These are phyloP conservation scores for carrot (Daucus carota) DNA, from an alignment of 129 eudicot species.

Conservation along the genomic window DH1_v3.0 NC_030386.2:38855501-38856000, in stretches of 20 bases:
- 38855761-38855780: not conserved
- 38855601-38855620: not conserved
- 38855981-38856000: not conserved
- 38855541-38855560: no score
- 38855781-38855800: not conserved
- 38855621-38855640: not conserved
- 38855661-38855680: not conserved
- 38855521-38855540: no score
- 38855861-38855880: slow-evolving; percentile 6
- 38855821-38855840: not conserved
- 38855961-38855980: not conserved
- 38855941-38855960: not conserved
- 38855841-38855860: slow-evolving; percentile 10
- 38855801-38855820: slow-evolving; percentile 13
- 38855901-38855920: not conserved
- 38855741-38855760: not conserved
- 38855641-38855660: not conserved
- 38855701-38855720: not conserved
- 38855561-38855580: not conserved
- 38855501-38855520: no score
- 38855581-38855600: not conserved
- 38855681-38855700: not conserved
- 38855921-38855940: not conserved
- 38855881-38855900: not conserved
- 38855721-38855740: not conserved